phyloP scores from a whole-genome alignment of 192 early-diverging fungal species.

The Glomus cerebriforme region DNA sequence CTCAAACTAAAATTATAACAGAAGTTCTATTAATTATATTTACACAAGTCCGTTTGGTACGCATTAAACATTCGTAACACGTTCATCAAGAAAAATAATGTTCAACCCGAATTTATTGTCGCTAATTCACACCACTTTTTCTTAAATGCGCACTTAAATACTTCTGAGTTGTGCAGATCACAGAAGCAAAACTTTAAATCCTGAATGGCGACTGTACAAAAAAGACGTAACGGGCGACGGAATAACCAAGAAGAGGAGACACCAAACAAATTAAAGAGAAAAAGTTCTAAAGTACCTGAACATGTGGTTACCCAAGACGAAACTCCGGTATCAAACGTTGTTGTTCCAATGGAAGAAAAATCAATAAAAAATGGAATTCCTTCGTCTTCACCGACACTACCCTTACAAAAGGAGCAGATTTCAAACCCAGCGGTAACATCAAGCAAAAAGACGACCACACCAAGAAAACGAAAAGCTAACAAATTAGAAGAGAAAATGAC shows the following conservation, averaged over 20 bases:
- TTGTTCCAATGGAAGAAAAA: not conserved
- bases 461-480: not conserved
- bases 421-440: not conserved
- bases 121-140: not conserved
- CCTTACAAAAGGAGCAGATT: not conserved
- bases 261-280: not conserved
- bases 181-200: not conserved
- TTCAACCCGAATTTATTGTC: not conserved
- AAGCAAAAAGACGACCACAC: not conserved
- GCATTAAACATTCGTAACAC: not conserved
- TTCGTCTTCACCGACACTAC: not conserved
- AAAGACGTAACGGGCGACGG: not conserved
- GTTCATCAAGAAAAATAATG: not conserved
- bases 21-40: not conserved
- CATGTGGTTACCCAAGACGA: not conserved
- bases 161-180: not conserved
- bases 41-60: not conserved
- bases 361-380: not conserved
- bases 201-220: not conserved
- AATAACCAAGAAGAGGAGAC: not conserved
- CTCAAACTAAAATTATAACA: not conserved
- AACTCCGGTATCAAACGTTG: not conserved
- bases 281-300: not conserved
- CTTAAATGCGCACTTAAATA: not conserved
- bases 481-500: not conserved